Base-by-base conservation (phyloP, 139 green algal genomes). In the Dunaliella primolecta region DNA sequence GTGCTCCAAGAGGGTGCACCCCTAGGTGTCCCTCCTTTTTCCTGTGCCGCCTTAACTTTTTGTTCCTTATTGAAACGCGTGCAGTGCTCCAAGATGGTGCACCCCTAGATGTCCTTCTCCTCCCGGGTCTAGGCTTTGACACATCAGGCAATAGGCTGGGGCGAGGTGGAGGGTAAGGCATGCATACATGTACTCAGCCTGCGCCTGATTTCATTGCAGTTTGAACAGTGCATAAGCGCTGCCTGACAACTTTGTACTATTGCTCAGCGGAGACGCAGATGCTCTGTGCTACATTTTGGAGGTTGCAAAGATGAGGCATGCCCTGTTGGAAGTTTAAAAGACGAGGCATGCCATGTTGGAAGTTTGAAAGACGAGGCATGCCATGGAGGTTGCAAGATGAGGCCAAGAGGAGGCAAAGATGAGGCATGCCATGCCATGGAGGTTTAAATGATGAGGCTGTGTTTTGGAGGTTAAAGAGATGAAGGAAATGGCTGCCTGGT, bases 111-210 rank as follows among this genome's bases (percentile, higher is more conserved):
- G 29, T 96, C 78, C 64, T 97, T 24, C n/a, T 98, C 32, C 91
- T 98, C 88, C 94, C 95, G 2, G 95, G 95, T 2, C 85, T 97
- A 78, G 94, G 89, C 0, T 98, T 98, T 86, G 92, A 95, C 83
- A 78, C 15, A 0, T 23, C 11, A 0, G 94, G 95, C 0, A 81
- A 86, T 0, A 81, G 95, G 7, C 88, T 97, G 30, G 95, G 95
- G 0, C 55, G 95, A 23, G 95, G 94, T 1, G 95, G 95, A 3
- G 95, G 95, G 89, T 95, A 71, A 82, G 89, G 91, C 0, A 2
- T 34, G 37, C 7, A 76, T 15, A 1, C 23, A 24, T 30, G 38
- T 36, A 70, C 3, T 35, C 34, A 31, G 35, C 46, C 36, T 35
- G 37, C 33, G 57, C 55, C 75, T 29, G 37, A 37, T 31, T 55